Evolutionary conservation across 805 yeast genomes (phyloP).

Genomic region (Zygosaccharomyces pseudorouxii): DNA sequence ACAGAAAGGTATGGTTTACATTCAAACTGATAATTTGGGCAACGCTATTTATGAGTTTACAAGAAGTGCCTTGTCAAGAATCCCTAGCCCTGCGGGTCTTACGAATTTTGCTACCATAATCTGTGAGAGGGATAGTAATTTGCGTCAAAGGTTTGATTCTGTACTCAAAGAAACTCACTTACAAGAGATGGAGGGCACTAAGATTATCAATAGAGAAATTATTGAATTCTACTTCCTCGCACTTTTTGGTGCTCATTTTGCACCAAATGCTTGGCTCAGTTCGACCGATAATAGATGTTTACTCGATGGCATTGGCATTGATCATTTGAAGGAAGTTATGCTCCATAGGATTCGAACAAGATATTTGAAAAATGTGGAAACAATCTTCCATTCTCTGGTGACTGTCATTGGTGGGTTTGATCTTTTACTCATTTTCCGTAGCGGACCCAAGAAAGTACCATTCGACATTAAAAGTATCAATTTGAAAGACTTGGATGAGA

Average conservation of each 20-base stretch:
- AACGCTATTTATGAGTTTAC: constrained; percentile 31
- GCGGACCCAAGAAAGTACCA: constrained; percentile 3
- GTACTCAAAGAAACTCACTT: constrained; percentile 18
- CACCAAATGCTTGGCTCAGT: constrained; percentile 25
- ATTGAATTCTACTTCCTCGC: constrained; percentile 32
- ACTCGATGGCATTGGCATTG: constrained; percentile 16
- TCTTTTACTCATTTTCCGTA: constrained; percentile 11
- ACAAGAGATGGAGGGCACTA: constrained; percentile 24
- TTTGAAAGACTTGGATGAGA: constrained; percentile 12
- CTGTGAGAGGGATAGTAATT: constrained; percentile 35
- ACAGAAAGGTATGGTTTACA: constrained; percentile 28
- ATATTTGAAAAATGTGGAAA: constrained; percentile 25
- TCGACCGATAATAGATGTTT: neutral
- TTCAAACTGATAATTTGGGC: constrained; percentile 27
- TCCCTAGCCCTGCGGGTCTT: constrained; percentile 45
- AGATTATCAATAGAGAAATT: constrained; percentile 31
- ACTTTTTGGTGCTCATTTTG: constrained; percentile 25
- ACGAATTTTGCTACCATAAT: constrained; percentile 40
- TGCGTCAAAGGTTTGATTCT: constrained; percentile 24
- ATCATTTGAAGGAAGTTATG: constrained; percentile 17
- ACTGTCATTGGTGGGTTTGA: constrained; percentile 30
- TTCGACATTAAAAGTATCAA: constrained; percentile 4
- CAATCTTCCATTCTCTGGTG: constrained; percentile 25
- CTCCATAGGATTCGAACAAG: constrained; percentile 26
- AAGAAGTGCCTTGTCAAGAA: constrained; percentile 52